A percentile compares a stretch with the other conserved stretches of the same genome.
These are phyloP conservation scores for Fusarium sp. DNA, from an alignment of 2,329 filamentous ascomycete species.

Conservation along the genomic window DNA sequence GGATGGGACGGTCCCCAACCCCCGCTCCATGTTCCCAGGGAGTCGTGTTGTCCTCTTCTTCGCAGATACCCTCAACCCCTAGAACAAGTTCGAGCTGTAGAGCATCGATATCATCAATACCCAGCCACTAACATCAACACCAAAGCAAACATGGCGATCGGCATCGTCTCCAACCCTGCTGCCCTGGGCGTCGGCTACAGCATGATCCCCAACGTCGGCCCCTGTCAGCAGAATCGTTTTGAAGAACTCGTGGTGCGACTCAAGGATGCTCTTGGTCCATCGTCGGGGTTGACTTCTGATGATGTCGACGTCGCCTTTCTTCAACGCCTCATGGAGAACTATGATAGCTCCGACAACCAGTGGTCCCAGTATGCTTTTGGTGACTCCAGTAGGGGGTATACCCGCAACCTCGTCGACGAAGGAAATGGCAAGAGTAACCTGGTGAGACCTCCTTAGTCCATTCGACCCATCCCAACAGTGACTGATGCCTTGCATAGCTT, in stretches of 20 bases:
- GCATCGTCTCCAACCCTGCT: slow-evolving; percentile 46
- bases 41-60: slow-evolving; percentile 43
- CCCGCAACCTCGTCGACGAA: slow-evolving; percentile 88
- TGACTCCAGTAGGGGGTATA: slow-evolving; percentile 79
- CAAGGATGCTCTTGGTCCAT: slow-evolving; percentile 79
- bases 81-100: slow-evolving; percentile 12
- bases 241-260: slow-evolving; percentile 78
- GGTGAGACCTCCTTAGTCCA: slow-evolving; percentile 56
- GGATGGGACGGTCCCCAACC: slow-evolving; percentile 34
- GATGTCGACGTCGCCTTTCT: slow-evolving; percentile 82
- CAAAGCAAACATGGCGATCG: slow-evolving; percentile 50
- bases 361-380: slow-evolving; percentile 81
- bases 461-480: slow-evolving; percentile 9
- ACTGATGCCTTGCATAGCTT: slow-evolving; percentile 63
- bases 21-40: slow-evolving; percentile 42
- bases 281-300: slow-evolving; percentile 82
- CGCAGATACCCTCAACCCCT: slow-evolving; percentile 22
- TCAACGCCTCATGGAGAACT: slow-evolving; percentile 77
- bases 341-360: slow-evolving; percentile 73
- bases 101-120: slow-evolving; percentile 26
- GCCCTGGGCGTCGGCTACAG: slow-evolving; percentile 30
- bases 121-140: slow-evolving; percentile 24
- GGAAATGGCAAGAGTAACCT: slow-evolving; percentile 84
- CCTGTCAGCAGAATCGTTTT: slow-evolving; percentile 62
- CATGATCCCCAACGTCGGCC: slow-evolving; percentile 39